Evolutionary conservation across 225 moss, liverwort and hornwort genomes (phyloP), one percentile per base, ranked within the genome.

Genomic region (Thuidium tamariscinum): DNA sequence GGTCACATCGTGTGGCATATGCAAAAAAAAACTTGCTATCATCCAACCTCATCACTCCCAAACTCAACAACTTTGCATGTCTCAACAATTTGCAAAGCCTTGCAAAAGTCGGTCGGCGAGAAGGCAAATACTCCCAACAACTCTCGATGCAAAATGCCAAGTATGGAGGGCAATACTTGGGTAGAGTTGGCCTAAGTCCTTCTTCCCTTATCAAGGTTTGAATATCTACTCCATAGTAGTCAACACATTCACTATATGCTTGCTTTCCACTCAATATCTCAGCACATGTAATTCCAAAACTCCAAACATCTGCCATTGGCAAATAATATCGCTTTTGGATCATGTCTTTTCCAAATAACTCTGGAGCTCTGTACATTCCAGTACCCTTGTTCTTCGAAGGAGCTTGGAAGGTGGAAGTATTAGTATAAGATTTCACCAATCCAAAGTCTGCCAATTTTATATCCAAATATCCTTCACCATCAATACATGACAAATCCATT

Each of bases 141-240:
- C 74, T 84, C 3, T 19, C 18, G 13, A 84, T 73, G 37, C 74
- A 74, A 74, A 74, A 84, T 4, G 61, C 61, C 62, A 84, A 27
- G 15, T 70, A 71, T 13, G 3, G 2, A 30, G 71, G 71, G 7
- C 71, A 83, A 16, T 83, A 4, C 7, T 71, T 23, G 7, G 83
- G 23, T 9, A 83, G 13, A 34, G 57, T 44, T 34, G 83, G 83
- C 15, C 42, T 22, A 4, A 83, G 44, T 9, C 71, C 71, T 9
- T 83, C 4, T 10, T 32, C 11, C 3, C 10, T 7, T 32, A 83
- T 34, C 71, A 55, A 42, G 1, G 3, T 1, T 22, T 83, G 71
- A 25, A 71, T 21, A 4, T 1, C 10, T 2, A 2, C 41, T 1
- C 0, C 2, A 22, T 2, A 42, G 3, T 32, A 1, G 1, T 52